Conservation (phyloP, 2,329 filamentous ascomycete genomes). For the Diaporthe nobilis region DNA sequence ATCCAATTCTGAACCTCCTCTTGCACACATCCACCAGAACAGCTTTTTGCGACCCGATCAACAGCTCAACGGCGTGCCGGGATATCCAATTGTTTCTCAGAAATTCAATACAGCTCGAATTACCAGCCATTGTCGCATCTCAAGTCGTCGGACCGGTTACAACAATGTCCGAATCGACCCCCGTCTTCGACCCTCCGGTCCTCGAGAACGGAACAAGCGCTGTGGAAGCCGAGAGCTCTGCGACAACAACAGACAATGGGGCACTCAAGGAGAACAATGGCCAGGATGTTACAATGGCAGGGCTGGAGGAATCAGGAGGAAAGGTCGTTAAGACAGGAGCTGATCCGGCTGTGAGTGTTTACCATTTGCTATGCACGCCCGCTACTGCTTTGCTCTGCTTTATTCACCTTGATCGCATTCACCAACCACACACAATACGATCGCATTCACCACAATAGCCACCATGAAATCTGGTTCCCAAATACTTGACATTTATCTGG, state of each 20-base stretch:
- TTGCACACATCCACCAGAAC: not conserved
- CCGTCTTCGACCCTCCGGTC: conserved; percentile 19
- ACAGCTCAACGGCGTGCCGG: not conserved
- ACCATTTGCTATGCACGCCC: not conserved
- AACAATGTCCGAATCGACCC: conserved; percentile 36
- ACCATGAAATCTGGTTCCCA: not conserved
- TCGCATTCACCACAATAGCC: not conserved
- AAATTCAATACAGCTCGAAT: not conserved
- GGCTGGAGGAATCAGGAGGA: conserved; percentile 26
- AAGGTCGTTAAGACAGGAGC: conserved; percentile 28
- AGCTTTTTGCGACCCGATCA: not conserved
- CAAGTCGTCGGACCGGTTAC: not conserved
- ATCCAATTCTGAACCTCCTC: not conserved
- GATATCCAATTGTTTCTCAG: too few species aligned
- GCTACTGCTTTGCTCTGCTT: too few species aligned
- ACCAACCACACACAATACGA: not conserved
- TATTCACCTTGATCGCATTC: not conserved
- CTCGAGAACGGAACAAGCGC: conserved; percentile 16
- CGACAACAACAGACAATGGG: conserved; percentile 6
- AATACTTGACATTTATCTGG: too few species aligned
- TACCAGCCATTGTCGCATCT: too few species aligned
- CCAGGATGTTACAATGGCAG: conserved; percentile 36
- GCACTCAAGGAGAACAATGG: conserved; percentile 9
- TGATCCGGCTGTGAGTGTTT: conserved; percentile 15
- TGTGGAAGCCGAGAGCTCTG: conserved; percentile 1